Evolutionary conservation across 2,329 filamentous ascomycete species (phyloP).

Genomic region (Arthrobotrys conoides): DNA sequence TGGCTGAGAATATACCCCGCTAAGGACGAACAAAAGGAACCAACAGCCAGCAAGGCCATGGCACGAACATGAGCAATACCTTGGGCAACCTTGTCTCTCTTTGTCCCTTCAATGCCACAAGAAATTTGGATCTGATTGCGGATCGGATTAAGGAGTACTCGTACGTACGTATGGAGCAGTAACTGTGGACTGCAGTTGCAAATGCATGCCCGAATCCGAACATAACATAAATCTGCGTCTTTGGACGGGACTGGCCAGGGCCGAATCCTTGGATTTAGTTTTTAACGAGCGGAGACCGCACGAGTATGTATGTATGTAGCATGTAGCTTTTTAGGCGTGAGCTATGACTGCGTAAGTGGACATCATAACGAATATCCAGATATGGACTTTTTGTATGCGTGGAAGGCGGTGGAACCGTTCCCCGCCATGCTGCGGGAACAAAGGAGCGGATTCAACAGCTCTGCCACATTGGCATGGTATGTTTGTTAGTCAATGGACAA

Average conservation of each 20-base stretch:
- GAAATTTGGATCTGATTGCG: conserved; percentile 16
- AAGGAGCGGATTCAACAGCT: conserved; percentile 25
- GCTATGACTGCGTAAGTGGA: conserved; percentile 48
- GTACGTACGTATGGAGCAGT: too few species aligned
- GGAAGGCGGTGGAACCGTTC: conserved; percentile 55
- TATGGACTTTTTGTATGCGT: conserved; percentile 16
- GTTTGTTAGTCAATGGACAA: neutral
- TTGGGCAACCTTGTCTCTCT: conserved; percentile 18
- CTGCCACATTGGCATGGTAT: conserved; percentile 41
- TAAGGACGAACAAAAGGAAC: conserved; percentile 25
- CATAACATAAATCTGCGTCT: conserved; percentile 35
- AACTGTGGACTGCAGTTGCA: neutral
- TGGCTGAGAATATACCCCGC: conserved; percentile 20
- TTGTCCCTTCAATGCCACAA: neutral
- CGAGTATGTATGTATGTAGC: too few species aligned
- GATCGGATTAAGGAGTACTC: neutral
- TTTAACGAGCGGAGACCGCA: neutral
- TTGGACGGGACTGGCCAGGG: conserved; percentile 38
- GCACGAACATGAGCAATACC: conserved; percentile 34
- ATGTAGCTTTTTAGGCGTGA: conserved; percentile 1
- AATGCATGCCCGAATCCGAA: neutral
- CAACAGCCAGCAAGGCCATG: conserved; percentile 6
- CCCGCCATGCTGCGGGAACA: conserved; percentile 41
- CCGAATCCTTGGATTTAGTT: conserved; percentile 34
- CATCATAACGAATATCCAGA: conserved; percentile 1